These are phyloP conservation scores for Elsinoe perseae DNA, from an alignment of 2,329 filamentous ascomycete species.

Conservation along the genomic window DNA sequence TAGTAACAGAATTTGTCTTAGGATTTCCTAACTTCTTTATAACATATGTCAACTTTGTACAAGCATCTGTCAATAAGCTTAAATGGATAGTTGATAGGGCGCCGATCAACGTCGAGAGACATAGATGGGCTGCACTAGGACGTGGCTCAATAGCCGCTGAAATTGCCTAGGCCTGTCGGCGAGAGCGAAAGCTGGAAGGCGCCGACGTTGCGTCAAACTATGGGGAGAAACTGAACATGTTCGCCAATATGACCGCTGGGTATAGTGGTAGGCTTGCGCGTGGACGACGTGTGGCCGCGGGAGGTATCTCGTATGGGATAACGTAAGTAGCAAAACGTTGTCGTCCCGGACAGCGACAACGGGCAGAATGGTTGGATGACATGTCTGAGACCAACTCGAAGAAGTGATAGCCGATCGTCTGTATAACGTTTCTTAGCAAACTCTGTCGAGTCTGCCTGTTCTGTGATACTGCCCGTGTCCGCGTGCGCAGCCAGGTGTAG, in stretches of 20 bases:
- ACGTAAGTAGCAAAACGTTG: neutral
- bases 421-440: neutral
- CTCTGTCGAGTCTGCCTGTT: neutral
- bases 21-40: conserved; percentile 1
- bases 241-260: neutral
- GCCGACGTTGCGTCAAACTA: neutral
- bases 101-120: neutral
- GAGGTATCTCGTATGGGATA: neutral
- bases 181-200: neutral
- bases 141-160: conserved; percentile 5
- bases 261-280: neutral
- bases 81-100: neutral
- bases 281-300: neutral
- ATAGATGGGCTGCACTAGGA: neutral
- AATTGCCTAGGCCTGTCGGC: neutral
- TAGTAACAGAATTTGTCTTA: neutral
- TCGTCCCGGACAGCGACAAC: neutral
- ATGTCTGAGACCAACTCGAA: neutral
- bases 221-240: neutral
- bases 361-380: neutral
- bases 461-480: neutral
- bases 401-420: neutral
- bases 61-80: neutral
- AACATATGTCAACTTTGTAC: neutral
- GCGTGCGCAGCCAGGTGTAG: no score